Percentiles rank a stretch among this genome's conserved stretches.
phyloP scores from a whole-genome alignment of 2,329 filamentous ascomycete genomes.

The Aspergillus unguis region DNA sequence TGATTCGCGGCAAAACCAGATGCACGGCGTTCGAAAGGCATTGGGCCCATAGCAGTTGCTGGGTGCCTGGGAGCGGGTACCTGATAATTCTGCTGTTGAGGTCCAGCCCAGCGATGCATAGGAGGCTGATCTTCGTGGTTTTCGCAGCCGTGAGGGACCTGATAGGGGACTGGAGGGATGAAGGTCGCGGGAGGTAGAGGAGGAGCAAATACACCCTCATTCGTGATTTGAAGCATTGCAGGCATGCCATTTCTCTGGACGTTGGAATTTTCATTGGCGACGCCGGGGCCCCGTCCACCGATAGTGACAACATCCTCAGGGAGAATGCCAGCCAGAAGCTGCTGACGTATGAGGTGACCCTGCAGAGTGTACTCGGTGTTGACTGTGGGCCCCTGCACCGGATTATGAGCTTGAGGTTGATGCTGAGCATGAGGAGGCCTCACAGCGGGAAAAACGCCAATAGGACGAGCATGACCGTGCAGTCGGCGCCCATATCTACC shows the following conservation, averaged over 20 bases:
- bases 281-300: background rate
- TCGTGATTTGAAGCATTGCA: slow-evolving; percentile 19
- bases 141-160: too few species aligned
- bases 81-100: too few species aligned
- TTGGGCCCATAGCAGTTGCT: too few species aligned
- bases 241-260: slow-evolving; percentile 6
- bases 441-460: too few species aligned
- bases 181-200: slow-evolving; percentile 22
- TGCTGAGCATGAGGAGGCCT: too few species aligned
- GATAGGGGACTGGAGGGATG: background rate
- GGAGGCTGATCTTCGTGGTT: too few species aligned
- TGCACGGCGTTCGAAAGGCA: too few species aligned
- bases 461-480: too few species aligned
- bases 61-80: too few species aligned
- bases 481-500: too few species aligned
- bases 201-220: slow-evolving; percentile 19
- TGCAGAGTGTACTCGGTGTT: slow-evolving; percentile 17
- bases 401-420: background rate
- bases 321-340: slow-evolving; percentile 27
- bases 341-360: slow-evolving; percentile 27
- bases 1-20: too few species aligned
- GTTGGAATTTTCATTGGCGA: background rate
- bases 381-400: background rate
- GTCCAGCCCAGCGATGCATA: too few species aligned
- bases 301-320: slow-evolving; percentile 23